Base-by-base conservation (phyloP, 352 stramenopile genomes). In the Lagenidium giganteum region DNA sequence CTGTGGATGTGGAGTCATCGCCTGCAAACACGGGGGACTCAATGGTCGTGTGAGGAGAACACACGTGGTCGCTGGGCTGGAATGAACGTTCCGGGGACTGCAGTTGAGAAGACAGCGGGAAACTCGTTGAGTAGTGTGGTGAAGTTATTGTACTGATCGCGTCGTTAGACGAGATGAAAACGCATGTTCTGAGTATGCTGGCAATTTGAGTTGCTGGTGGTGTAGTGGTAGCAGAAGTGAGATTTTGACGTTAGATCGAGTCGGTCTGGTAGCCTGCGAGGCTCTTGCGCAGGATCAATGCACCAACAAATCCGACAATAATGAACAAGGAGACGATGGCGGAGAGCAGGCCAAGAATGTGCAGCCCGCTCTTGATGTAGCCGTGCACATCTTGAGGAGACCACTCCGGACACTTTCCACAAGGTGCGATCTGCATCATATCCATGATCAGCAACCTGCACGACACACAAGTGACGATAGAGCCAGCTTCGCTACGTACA, bases 241-340 rank as follows among this genome's bases (percentile, higher is more conserved):
- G n/a, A n/a, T n/a, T n/a, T n/a, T n/a, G n/a, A n/a, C n/a, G n/a
- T 61, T 71, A 93, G 45, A 93, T 87, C 6, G 82, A 93, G 31
- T 93, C 82, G 29, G 78, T 90, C 54, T 90, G 79, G 41, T 93
- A 93, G 4, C 78, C 77, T 26, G 72, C 76, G 28, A 93, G 63
- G 29, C 76, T 90, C 43, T 65, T 56, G 25, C 82, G 70, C 32
- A 93, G 48, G 30, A 93, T 70, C n/a, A 90, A 49, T 14, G 82
- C 76, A 3, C 62, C 75, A 14, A 45, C 58, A 41, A 82, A 83
- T 37, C 75, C 82, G 30, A 90, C 70, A 59, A 82, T 45, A 42
- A 93, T 80, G 54, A 87, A 91, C 38, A 91, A 67, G 34, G 63
- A 80, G 18, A 86, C 68, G n/a, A 93, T 54, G 1, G 77, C 51